Base-by-base conservation (phyloP, 306 rosid species). In the Lotus japonicus region DNA sequence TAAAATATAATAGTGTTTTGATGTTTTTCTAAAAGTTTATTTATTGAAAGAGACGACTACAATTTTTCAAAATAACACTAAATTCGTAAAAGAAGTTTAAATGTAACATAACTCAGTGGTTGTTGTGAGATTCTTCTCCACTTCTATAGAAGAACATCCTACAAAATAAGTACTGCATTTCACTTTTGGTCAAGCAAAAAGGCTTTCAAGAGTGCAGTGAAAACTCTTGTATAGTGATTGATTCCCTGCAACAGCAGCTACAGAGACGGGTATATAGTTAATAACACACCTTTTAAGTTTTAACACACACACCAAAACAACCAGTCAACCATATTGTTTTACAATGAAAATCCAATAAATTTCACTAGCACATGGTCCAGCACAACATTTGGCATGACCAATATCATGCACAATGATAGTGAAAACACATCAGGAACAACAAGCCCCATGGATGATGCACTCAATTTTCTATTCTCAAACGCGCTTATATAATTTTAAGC, bases 241-340 rank as follows among this genome's bases (percentile, higher is more conserved):
- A 33, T n/a, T 44, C 53, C 28, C 42, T 38, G 42, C 42, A 45
- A 65, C 18, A 53, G 26, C n/a, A n/a, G n/a, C 26, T 23, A 35
- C 72, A 70, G 77, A 13, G 11, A 38, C 42, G 11, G 44, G 73
- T 70, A 62, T 51, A 70, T 55, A 64, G 81, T 56, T 64, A 71
- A 45, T 48, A 64, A 49, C 58, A 77, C 50, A 75, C 48, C 44
- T 77, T n/a, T n/a, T n/a, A n/a, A n/a, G n/a, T n/a, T n/a, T 77
- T 64, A 64, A 71, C 77, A 64, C 77, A 77, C 10, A 77, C 49
- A 71, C 64, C 73, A 77, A 77, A 71, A 71, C 74, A 71, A 77
- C 45, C 64, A 77, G 65, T 65, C 74, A 71, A 77, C 45, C 64
- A 64, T 46, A 64, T 56, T 71, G 48, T 58, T 57, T 70, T 77